A percentile compares a stretch with the other conserved stretches of the same genome.
Evolutionary conservation across 768 basidiomycete species (phyloP).

Genomic region (Pisolithus microcarpus): DNA sequence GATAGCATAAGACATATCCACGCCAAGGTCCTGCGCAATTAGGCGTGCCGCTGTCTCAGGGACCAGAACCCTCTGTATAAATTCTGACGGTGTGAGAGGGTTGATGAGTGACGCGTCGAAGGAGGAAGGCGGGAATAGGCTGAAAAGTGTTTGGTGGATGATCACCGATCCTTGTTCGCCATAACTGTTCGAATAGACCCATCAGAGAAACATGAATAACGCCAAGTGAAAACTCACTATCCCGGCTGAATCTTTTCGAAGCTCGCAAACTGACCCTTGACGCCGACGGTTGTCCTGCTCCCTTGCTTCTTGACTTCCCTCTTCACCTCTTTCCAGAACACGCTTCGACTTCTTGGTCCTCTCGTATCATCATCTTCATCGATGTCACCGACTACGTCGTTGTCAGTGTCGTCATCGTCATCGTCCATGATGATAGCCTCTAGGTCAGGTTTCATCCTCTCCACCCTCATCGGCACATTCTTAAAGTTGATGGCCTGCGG

Average conservation of each 20-base stretch:
- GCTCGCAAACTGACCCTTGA: conserved; percentile 66
- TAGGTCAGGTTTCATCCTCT: conserved; percentile 41
- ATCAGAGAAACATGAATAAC: background rate
- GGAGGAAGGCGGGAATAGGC: conserved; percentile 60
- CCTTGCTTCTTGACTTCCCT: conserved; percentile 60
- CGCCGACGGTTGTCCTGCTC: conserved; percentile 55
- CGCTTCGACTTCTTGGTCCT: conserved; percentile 35
- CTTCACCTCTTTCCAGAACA: conserved; percentile 66
- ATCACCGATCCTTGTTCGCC: conserved; percentile 80
- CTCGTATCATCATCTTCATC: conserved; percentile 1
- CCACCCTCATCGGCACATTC: conserved; percentile 45
- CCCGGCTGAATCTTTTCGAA: conserved; percentile 84
- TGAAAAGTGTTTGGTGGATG: conserved; percentile 69
- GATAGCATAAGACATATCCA: conserved; percentile 44
- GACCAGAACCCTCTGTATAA: conserved; percentile 75
- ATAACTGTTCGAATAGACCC: conserved; percentile 45
- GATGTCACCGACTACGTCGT: conserved; percentile 4
- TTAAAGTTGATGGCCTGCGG: conserved; percentile 66
- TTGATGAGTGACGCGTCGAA: conserved; percentile 47
- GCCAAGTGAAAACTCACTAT: conserved; percentile 51
- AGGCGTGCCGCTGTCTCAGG: conserved; percentile 80
- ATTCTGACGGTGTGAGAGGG: conserved; percentile 69
- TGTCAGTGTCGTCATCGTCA: conserved; percentile 18
- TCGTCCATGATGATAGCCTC: conserved; percentile 46
- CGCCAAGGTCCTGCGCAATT: conserved; percentile 68